Evolutionary conservation across 129 eudicot genomes (phyloP).

Genomic region (Artemisia tridentata): DNA sequence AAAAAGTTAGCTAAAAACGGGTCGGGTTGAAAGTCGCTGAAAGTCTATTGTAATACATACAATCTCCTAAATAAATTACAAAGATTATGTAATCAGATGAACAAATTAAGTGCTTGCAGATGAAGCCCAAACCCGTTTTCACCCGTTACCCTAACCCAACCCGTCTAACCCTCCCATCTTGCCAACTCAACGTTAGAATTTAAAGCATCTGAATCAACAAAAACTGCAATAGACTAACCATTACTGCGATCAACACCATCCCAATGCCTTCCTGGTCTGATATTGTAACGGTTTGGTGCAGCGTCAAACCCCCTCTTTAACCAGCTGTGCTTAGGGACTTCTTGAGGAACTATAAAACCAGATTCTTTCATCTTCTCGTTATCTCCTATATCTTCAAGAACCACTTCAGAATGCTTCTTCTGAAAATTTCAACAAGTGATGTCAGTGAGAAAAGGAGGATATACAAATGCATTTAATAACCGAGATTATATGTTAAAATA

Average conservation of each 20-base stretch:
- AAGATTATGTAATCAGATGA: neutral
- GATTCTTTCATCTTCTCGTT: constrained; percentile 86
- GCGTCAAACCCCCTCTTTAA: constrained; percentile 70
- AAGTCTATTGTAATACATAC: neutral
- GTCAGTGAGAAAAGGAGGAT: neutral
- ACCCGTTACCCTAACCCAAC: neutral
- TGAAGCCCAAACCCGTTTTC: neutral
- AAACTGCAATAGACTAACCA: constrained; percentile 46
- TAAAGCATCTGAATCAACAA: neutral
- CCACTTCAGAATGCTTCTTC: constrained; percentile 58
- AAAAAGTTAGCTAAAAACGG: neutral
- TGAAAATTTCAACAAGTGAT: constrained; percentile 29
- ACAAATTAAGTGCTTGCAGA: neutral
- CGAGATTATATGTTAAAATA: neutral
- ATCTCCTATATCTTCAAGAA: constrained; percentile 72
- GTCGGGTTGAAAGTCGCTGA: neutral
- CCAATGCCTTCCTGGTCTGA: constrained; percentile 96
- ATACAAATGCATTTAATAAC: constrained; percentile 6
- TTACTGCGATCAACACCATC: constrained; percentile 96
- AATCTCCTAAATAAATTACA: neutral
- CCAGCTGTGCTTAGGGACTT: constrained; percentile 91
- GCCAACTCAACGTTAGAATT: neutral
- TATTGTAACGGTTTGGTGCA: constrained; percentile 85
- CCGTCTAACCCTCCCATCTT: neutral
- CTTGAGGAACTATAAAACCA: constrained; percentile 88